These are phyloP conservation scores for Hymenoscyphus repandus DNA, from an alignment of 2,329 filamentous ascomycete genomes.

Conservation along the genomic window DNA sequence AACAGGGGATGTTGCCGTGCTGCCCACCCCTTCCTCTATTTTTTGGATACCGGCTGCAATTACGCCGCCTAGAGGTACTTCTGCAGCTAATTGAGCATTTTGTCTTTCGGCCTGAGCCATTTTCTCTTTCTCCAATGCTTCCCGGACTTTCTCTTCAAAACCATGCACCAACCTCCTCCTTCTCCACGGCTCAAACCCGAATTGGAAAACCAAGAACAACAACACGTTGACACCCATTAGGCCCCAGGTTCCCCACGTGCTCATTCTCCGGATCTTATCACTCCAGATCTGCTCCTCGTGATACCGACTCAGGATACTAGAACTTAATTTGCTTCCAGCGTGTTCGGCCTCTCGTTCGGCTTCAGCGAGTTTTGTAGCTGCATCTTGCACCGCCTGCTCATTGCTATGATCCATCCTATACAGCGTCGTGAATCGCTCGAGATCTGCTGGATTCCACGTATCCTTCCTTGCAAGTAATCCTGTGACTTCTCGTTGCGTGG, in stretches of 20 bases:
- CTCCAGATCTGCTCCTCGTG: slow-evolving; percentile 99
- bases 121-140: slow-evolving; percentile 46
- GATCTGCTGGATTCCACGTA: slow-evolving; percentile 77
- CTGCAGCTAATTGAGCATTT: slow-evolving; percentile 6
- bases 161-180: slow-evolving; percentile 73
- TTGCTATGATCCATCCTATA: slow-evolving; percentile 92
- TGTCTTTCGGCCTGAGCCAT: slow-evolving; percentile 9
- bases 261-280: slow-evolving; percentile 92
- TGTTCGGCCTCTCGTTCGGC: slow-evolving; percentile 79
- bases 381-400: slow-evolving; percentile 72
- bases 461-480: slow-evolving; percentile 91
- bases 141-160: slow-evolving; percentile 71
- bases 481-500: slow-evolving; percentile 92
- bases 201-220: slow-evolving; percentile 78
- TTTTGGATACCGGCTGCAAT: slow-evolving; percentile 21
- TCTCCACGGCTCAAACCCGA: slow-evolving; percentile 91
- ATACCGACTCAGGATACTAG: slow-evolving; percentile 82
- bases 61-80: slow-evolving; percentile 19
- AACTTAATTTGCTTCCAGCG: slow-evolving; percentile 68
- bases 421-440: slow-evolving; percentile 89
- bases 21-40: slow-evolving; percentile 16
- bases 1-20: slow-evolving; percentile 3
- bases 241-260: slow-evolving; percentile 97
- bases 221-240: slow-evolving; percentile 96
- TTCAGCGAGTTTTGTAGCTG: slow-evolving; percentile 65